These are phyloP conservation scores for Sphaerobolus stellatus DNA, from an alignment of 1,284 basidiomycete genomes.

Conservation along the genomic window DNA sequence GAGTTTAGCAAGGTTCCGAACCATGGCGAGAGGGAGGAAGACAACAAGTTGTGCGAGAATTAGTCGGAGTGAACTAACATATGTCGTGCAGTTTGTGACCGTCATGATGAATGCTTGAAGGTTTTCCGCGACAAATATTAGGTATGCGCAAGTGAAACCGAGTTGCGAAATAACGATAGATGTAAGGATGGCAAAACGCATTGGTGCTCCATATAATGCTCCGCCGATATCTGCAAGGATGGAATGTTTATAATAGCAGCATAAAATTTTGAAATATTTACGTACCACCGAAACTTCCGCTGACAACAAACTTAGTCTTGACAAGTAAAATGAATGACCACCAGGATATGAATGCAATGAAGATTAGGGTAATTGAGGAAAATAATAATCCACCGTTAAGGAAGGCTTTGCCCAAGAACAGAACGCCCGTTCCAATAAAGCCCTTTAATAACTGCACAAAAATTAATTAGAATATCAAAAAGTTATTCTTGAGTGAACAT, in stretches of 20 bases:
- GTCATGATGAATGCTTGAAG: constrained; percentile 86
- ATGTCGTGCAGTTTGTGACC: constrained; percentile 74
- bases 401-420: constrained; percentile 98
- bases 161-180: constrained; percentile 92
- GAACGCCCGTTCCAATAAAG: constrained; percentile 94
- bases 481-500: too few species aligned
- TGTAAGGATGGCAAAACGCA: constrained; percentile 86
- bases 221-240: constrained; percentile 85
- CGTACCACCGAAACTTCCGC: constrained; percentile 90
- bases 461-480: constrained; percentile 9
- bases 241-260: constrained; percentile 13
- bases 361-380: constrained; percentile 75
- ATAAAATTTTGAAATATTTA: constrained; percentile 3
- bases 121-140: constrained; percentile 95
- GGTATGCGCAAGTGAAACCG: constrained; percentile 81
- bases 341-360: constrained; percentile 86
- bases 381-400: constrained; percentile 95
- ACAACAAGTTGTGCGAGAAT: constrained; percentile 84
- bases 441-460: constrained; percentile 77
- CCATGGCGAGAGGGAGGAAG: constrained; percentile 84
- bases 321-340: constrained; percentile 95
- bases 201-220: constrained; percentile 86
- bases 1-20: constrained; percentile 89
- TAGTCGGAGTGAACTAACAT: constrained; percentile 74
- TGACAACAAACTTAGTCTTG: constrained; percentile 84